These are phyloP conservation scores for Sisymbrium altissimum DNA, from an alignment of 345 rosid species.

Conservation along the genomic window DNA sequence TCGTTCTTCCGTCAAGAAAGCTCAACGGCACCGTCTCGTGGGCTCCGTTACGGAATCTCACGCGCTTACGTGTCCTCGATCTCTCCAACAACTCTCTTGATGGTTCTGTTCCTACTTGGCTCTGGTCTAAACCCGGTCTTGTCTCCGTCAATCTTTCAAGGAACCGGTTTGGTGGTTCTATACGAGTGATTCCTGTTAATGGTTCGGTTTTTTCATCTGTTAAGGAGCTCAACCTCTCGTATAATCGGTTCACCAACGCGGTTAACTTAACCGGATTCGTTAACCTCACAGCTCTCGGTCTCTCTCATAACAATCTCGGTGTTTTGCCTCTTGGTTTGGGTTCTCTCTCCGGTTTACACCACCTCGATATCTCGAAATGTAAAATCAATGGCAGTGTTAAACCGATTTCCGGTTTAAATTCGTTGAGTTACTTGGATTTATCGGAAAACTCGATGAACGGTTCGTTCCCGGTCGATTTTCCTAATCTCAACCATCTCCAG, in stretches of 20 bases:
- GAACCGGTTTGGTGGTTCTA: conserved; percentile 54
- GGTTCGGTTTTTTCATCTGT: conserved; percentile 38
- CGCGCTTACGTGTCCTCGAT: conserved; percentile 51
- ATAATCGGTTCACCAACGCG: conserved; percentile 68
- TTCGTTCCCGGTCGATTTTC: conserved; percentile 77
- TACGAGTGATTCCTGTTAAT: conserved; percentile 35
- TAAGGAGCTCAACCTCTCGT: conserved; percentile 58
- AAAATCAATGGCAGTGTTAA: conserved; percentile 47
- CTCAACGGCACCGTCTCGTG: conserved; percentile 71
- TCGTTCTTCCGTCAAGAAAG: conserved; percentile 56
- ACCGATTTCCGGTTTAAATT: conserved; percentile 48
- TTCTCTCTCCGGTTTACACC: conserved; percentile 44
- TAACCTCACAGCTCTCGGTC: conserved; percentile 48
- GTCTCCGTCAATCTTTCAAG: conserved; percentile 43
- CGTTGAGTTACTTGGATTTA: conserved; percentile 59
- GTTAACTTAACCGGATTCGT: conserved; percentile 53
- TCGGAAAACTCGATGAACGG: conserved; percentile 70
- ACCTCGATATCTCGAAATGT: conserved; percentile 69
- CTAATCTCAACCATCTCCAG: conserved; percentile 43
- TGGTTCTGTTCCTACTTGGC: conserved; percentile 68
- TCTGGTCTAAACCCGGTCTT: conserved; percentile 55
- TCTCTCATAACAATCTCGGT: conserved; percentile 58
- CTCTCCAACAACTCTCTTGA: conserved; percentile 69
- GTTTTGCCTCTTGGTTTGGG: conserved; percentile 51
- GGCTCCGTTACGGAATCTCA: conserved; percentile 50